A percentile compares a stretch with the other conserved stretches of the same genome.
These are phyloP conservation scores for Sicyos edulis DNA, from an alignment of 306 rosid genomes.

Conservation along the genomic window DNA sequence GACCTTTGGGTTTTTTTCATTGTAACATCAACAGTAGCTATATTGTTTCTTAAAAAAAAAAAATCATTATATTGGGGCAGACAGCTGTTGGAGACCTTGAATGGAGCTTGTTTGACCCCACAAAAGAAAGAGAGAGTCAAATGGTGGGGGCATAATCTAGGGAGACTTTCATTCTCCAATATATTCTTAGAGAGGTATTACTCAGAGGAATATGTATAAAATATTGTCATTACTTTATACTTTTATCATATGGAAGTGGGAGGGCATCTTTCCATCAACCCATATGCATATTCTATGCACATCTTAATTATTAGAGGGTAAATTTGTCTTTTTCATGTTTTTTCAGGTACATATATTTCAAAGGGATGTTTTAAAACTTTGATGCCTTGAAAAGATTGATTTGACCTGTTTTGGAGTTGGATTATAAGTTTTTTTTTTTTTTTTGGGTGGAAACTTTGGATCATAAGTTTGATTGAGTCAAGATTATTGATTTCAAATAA, in stretches of 20 bases:
- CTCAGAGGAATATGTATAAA: conserved; percentile 10
- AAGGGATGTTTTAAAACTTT: background rate
- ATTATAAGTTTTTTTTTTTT: background rate
- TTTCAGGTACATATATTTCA: background rate
- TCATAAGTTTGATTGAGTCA: too few relatives aligned
- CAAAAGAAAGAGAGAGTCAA: conserved; percentile 36
- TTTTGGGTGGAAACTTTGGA: too few relatives aligned
- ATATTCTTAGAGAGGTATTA: conserved; percentile 34
- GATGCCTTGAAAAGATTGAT: background rate
- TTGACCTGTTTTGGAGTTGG: background rate
- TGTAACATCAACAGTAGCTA: too few relatives aligned
- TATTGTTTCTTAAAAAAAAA: too few relatives aligned
- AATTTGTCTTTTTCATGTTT: background rate
- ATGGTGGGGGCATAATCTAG: conserved; percentile 52
- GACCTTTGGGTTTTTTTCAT: too few relatives aligned
- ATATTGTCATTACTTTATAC: conserved; percentile 4
- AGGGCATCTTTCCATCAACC: conserved; percentile 9
- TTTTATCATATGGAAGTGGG: background rate
- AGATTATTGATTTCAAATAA: background rate
- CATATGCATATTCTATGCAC: conserved; percentile 5
- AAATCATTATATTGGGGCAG: conserved; percentile 23
- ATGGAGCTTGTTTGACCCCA: conserved; percentile 29
- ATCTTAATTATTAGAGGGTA: background rate
- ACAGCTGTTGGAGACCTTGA: conserved; percentile 47
- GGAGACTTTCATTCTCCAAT: conserved; percentile 71